A percentile compares a stretch with the other conserved stretches of the same genome.
phyloP scores from a whole-genome alignment of 768 basidiomycete genomes.

The Candolleomyces efflorescens region DNA sequence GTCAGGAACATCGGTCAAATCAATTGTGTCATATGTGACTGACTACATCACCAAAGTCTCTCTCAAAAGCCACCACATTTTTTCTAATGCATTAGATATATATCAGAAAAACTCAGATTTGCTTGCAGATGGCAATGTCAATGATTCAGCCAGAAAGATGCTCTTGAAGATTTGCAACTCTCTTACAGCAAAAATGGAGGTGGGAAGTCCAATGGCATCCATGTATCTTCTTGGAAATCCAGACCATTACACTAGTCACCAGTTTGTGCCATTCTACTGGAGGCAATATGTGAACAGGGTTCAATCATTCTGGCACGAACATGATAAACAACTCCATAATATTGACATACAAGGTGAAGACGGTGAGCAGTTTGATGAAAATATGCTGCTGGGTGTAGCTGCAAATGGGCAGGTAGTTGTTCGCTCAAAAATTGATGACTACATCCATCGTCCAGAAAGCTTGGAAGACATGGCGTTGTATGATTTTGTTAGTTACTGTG shows the following conservation, averaged over 20 bases:
- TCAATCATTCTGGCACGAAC: not conserved
- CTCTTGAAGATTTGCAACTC: slow-evolving; percentile 21
- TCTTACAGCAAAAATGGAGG: slow-evolving; percentile 20
- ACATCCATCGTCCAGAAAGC: not conserved
- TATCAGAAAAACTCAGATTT: slow-evolving; percentile 19
- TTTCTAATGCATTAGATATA: slow-evolving; percentile 25
- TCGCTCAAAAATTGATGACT: not conserved
- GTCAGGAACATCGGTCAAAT: slow-evolving; percentile 37
- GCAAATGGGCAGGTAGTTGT: not conserved
- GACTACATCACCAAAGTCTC: slow-evolving; percentile 40
- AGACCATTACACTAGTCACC: slow-evolving; percentile 26
- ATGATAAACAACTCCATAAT: too few species aligned
- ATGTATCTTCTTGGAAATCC: slow-evolving; percentile 22
- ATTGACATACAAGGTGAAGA: not conserved
- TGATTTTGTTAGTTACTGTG: not conserved
- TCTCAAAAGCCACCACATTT: slow-evolving; percentile 35
- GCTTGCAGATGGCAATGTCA: slow-evolving; percentile 3
- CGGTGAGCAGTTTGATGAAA: too few species aligned
- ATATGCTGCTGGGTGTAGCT: not conserved
- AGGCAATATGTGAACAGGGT: not conserved
- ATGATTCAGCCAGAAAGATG: not conserved
- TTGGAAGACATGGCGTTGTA: not conserved
- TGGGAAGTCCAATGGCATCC: slow-evolving; percentile 22
- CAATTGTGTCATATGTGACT: slow-evolving; percentile 32
- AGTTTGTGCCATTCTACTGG: slow-evolving; percentile 25